phyloP scores from a whole-genome alignment of 495 filamentous ascomycete species.

The Aspergillus bertholletiae region DNA sequence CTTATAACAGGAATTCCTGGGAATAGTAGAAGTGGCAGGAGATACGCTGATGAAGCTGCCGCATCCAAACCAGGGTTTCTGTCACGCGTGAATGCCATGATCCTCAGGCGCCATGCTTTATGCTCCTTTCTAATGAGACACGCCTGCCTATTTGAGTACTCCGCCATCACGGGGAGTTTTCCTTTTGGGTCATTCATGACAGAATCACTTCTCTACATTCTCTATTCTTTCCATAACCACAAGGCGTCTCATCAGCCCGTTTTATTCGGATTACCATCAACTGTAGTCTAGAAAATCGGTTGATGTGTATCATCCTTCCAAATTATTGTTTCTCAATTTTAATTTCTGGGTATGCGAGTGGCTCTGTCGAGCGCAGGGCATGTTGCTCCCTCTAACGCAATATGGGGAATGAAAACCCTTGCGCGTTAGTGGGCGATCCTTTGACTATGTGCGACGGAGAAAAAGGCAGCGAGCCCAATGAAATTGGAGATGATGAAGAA shows the following conservation, averaged over 20 bases:
- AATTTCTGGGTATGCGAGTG: no score
- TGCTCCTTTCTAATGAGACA: background rate
- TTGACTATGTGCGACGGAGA: background rate
- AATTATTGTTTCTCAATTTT: background rate
- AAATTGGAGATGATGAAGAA: conserved; percentile 15
- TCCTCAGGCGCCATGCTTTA: background rate
- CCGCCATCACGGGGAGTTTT: background rate
- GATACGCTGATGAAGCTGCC: background rate
- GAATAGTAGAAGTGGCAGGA: no score
- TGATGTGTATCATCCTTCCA: background rate
- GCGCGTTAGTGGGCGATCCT: background rate
- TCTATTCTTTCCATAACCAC: background rate
- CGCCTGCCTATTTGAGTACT: background rate
- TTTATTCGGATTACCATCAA: background rate
- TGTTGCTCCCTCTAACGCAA: background rate
- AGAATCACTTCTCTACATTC: background rate
- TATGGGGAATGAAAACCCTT: background rate
- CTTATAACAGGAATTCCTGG: no score
- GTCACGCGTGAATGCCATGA: background rate
- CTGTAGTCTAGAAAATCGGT: background rate
- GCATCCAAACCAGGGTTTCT: background rate
- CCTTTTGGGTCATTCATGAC: no score
- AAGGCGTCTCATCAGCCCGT: background rate
- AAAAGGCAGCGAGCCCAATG: background rate
- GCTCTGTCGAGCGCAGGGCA: background rate